phyloP scores from a whole-genome alignment of 2,329 filamentous ascomycete species.

The Sporothrix humicola region DNA sequence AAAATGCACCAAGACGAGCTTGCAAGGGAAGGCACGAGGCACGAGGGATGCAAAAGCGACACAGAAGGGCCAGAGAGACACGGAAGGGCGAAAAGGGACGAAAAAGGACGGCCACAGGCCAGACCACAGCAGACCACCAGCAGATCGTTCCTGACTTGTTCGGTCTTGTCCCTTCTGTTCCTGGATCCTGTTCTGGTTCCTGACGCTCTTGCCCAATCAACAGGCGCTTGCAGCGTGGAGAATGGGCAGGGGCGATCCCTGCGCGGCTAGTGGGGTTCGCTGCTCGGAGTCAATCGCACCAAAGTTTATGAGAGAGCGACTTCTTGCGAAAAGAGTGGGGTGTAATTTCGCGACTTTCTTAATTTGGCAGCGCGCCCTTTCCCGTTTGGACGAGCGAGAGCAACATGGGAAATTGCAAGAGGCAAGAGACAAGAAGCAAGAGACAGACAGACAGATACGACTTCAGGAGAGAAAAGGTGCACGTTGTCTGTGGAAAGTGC shows the following conservation, averaged over 20 bases:
- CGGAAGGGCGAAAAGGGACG: constrained; percentile 13
- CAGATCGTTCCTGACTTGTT: constrained; percentile 19
- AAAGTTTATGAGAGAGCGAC: too few species aligned
- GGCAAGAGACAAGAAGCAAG: background rate
- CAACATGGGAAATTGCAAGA: constrained; percentile 29
- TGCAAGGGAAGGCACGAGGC: constrained; percentile 8
- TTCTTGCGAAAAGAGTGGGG: background rate
- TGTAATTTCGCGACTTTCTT: constrained; percentile 27
- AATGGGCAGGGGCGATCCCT: constrained; percentile 23
- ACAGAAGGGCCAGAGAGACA: background rate
- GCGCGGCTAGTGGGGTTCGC: background rate
- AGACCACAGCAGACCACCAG: background rate
- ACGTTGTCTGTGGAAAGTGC: constrained; percentile 15
- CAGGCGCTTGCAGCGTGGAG: constrained; percentile 5
- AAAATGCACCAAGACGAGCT: background rate
- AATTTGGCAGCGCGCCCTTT: constrained; percentile 25
- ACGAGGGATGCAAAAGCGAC: background rate
- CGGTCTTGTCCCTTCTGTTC: background rate
- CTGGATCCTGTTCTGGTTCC: constrained; percentile 5
- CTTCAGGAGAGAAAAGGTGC: background rate
- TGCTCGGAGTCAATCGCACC: too few species aligned
- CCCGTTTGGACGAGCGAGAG: constrained; percentile 21
- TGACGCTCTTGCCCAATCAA: constrained; percentile 27
- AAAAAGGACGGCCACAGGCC: background rate
- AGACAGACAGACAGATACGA: background rate